Evolutionary conservation across 345 rosid genomes (phyloP).

Genomic region (Camelina hispida): DNA sequence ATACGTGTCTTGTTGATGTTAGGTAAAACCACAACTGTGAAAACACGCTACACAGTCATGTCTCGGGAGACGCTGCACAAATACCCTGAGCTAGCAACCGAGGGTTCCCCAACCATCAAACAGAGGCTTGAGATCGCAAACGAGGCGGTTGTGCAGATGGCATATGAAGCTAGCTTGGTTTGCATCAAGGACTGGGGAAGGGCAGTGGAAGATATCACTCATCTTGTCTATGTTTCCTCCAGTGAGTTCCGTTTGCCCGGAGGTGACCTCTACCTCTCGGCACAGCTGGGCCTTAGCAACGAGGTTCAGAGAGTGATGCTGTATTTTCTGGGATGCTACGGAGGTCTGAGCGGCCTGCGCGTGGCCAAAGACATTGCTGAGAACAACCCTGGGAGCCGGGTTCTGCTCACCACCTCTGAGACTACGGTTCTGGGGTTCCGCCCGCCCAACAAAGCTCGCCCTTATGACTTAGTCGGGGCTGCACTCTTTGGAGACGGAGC

Average conservation of each 20-base stretch:
- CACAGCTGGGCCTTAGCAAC: conserved; percentile 65
- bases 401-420: conserved; percentile 80
- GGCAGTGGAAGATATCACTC: conserved; percentile 72
- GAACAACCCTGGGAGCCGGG: conserved; percentile 87
- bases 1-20: conserved; percentile 35
- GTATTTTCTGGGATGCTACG: conserved; percentile 87
- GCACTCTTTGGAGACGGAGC: conserved; percentile 99
- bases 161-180: conserved; percentile 71
- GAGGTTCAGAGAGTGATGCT: conserved; percentile 83
- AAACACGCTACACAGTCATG: conserved; percentile 94
- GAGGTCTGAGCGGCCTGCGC: conserved; percentile 82
- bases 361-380: conserved; percentile 94
- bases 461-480: conserved; percentile 90
- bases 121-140: conserved; percentile 92
- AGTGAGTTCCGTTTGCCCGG: conserved; percentile 92
- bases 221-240: conserved; percentile 87
- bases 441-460: conserved; percentile 84
- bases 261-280: conserved; percentile 82
- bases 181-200: conserved; percentile 93
- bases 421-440: conserved; percentile 88
- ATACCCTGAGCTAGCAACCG: conserved; percentile 82
- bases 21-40: conserved; percentile 91
- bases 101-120: conserved; percentile 79
- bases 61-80: conserved; percentile 78
- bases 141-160: conserved; percentile 85